Conservation (phyloP, 2,329 filamentous ascomycete species). For the Penicillium thymicola region DNA sequence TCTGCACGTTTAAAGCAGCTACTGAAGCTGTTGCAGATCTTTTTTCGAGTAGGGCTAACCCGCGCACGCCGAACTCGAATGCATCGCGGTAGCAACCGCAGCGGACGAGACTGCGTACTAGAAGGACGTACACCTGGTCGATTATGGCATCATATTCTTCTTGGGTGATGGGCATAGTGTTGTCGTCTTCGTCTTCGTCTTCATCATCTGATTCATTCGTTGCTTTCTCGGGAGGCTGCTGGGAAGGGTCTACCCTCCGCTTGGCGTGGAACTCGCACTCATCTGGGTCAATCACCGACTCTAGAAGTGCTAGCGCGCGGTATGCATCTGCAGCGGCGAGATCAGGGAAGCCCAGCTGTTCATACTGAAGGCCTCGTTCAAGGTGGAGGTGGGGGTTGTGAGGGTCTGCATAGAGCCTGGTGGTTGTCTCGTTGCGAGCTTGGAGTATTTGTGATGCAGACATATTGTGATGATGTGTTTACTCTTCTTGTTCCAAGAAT, state of each 20-base stretch:
- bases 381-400: slow-evolving; percentile 44
- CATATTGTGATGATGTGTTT: slow-evolving; percentile 12
- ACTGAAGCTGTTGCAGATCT: slow-evolving; percentile 5
- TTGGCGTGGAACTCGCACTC: slow-evolving; percentile 78
- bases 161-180: slow-evolving; percentile 28
- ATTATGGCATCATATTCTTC: slow-evolving; percentile 37
- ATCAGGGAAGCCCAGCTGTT: slow-evolving; percentile 78
- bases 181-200: slow-evolving; percentile 44
- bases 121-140: slow-evolving; percentile 35
- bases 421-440: slow-evolving; percentile 57
- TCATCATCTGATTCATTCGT: slow-evolving; percentile 29
- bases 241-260: slow-evolving; percentile 32
- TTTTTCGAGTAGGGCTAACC: slow-evolving; percentile 24
- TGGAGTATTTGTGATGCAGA: slow-evolving; percentile 18
- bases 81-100: slow-evolving; percentile 44
- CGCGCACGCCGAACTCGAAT: slow-evolving; percentile 39
- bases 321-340: slow-evolving; percentile 88
- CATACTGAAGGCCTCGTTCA: slow-evolving; percentile 65
- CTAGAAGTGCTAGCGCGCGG: slow-evolving; percentile 78
- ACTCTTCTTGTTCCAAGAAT: neutral
- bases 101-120: slow-evolving; percentile 36
- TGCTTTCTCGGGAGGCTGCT: neutral
- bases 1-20: slow-evolving; percentile 25
- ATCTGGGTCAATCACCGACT: slow-evolving; percentile 70
- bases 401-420: slow-evolving; percentile 36